These are phyloP conservation scores for Trebouxiophyceae sp. DNA, from an alignment of 163 green algal genomes.

Conservation along the genomic window DNA sequence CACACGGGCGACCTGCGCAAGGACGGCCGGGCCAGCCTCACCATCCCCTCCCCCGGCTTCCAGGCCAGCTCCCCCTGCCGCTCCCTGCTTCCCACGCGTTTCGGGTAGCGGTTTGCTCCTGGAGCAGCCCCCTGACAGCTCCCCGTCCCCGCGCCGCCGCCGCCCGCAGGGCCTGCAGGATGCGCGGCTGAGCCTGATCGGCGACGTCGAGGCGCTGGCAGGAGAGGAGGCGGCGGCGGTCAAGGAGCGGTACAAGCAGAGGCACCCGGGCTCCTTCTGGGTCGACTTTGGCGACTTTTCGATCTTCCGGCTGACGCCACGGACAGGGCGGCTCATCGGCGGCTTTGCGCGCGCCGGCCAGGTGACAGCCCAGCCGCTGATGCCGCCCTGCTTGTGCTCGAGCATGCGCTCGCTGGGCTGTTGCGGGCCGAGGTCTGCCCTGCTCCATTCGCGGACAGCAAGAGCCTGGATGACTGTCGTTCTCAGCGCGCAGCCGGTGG, in stretches of 20 bases:
- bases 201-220: slow-evolving; percentile 3
- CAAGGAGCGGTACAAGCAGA: slow-evolving; percentile 14
- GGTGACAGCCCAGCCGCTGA: too few relatives aligned
- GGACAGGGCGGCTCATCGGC: slow-evolving; percentile 4
- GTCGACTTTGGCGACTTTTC: slow-evolving; percentile 18
- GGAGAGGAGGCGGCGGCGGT: slow-evolving; percentile 4
- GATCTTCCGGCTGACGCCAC: slow-evolving; percentile 4
- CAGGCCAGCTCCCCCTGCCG: slow-evolving; percentile 2
- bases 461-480: too few relatives aligned
- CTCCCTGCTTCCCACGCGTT: too few relatives aligned
- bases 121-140: not conserved
- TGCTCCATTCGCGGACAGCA: too few relatives aligned
- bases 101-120: too few relatives aligned
- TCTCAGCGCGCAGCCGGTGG: too few relatives aligned
- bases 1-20: slow-evolving; percentile 62
- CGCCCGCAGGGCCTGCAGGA: slow-evolving; percentile 28
- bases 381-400: too few relatives aligned
- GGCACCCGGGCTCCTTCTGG: slow-evolving; percentile 36
- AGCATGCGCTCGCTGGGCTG: too few relatives aligned
- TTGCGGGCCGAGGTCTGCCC: too few relatives aligned
- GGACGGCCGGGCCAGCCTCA: slow-evolving; percentile 43
- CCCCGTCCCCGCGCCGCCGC: too few relatives aligned
- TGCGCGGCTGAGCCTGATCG: slow-evolving; percentile 27
- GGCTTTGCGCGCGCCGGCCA: slow-evolving; percentile 9
- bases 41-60: slow-evolving; percentile 44